phyloP scores from a whole-genome alignment of 2,329 filamentous ascomycete genomes.

The Myotisia sp. region DNA sequence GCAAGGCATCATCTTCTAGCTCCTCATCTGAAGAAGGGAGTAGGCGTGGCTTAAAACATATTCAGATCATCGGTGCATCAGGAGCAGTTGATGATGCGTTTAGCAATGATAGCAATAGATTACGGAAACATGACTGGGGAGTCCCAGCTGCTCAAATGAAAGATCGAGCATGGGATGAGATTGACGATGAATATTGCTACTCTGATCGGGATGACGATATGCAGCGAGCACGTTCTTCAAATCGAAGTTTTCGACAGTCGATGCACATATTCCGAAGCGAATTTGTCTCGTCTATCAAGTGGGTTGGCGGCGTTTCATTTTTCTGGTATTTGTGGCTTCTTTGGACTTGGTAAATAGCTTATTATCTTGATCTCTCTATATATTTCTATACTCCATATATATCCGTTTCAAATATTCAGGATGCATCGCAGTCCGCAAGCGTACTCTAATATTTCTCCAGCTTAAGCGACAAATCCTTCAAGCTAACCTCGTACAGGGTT shows the following conservation, averaged over 20 bases:
- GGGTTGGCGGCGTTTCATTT: conserved; percentile 49
- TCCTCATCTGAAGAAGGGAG: neutral
- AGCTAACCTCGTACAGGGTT: too few species aligned
- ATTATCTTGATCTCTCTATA: too few species aligned
- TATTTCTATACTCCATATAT: too few species aligned
- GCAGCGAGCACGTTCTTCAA: conserved; percentile 1
- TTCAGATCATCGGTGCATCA: conserved; percentile 5
- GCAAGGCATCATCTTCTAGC: too few species aligned
- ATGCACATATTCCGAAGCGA: conserved; percentile 43
- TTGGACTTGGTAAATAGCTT: conserved; percentile 48
- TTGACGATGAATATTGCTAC: conserved; percentile 1
- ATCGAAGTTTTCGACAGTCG: conserved; percentile 15
- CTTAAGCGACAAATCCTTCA: too few species aligned
- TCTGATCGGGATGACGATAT: neutral
- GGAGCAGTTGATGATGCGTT: conserved; percentile 4
- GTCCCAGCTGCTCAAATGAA: conserved; percentile 21
- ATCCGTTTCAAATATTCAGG: too few species aligned
- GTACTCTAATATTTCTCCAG: too few species aligned
- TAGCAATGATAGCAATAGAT: conserved; percentile 27
- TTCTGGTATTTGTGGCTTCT: conserved; percentile 54
- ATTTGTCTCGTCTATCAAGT: conserved; percentile 46
- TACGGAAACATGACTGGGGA: conserved; percentile 16
- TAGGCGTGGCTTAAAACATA: conserved; percentile 6
- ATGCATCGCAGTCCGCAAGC: too few species aligned
- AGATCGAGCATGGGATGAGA: conserved; percentile 10